Evolutionary conservation across 2,329 filamentous ascomycete genomes (phyloP).

Genomic region (Curvularia sp.): DNA sequence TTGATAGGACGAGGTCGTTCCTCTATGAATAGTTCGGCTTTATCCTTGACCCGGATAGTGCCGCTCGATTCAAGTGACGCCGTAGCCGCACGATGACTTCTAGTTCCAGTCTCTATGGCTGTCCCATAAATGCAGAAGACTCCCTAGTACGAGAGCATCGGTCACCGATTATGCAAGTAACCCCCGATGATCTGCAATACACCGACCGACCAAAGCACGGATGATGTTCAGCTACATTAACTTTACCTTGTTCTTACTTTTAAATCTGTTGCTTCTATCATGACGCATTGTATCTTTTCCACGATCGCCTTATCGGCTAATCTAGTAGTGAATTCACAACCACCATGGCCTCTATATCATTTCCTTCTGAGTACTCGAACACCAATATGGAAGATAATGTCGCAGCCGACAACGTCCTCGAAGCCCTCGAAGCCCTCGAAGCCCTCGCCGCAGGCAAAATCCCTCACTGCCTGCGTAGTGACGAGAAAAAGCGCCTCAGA

Average conservation of each 20-base stretch:
- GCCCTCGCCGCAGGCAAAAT: slow-evolving; percentile 6
- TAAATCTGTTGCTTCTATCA: neutral
- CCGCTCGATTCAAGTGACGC: too few species aligned
- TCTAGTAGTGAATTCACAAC: neutral
- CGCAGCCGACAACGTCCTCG: slow-evolving; percentile 6
- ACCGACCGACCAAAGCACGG: slow-evolving; percentile 4
- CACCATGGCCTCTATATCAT: slow-evolving; percentile 4
- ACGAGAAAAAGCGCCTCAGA: slow-evolving; percentile 11
- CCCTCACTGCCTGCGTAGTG: neutral
- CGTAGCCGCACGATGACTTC: too few species aligned
- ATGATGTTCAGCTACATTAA: neutral
- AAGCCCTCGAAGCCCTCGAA: slow-evolving; percentile 11
- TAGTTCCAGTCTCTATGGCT: too few species aligned
- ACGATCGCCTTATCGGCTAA: neutral
- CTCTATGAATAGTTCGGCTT: too few species aligned
- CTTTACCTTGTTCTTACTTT: neutral
- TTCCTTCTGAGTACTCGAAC: neutral
- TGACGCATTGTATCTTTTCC: neutral
- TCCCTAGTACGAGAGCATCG: too few species aligned
- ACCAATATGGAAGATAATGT: neutral
- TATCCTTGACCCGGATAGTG: too few species aligned
- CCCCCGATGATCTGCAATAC: neutral
- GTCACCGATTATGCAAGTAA: neutral
- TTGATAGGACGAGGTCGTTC: too few species aligned
- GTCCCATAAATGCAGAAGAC: too few species aligned